Conservation (phyloP, 345 rosid genomes). For the Pelargonium nanum region DNA sequence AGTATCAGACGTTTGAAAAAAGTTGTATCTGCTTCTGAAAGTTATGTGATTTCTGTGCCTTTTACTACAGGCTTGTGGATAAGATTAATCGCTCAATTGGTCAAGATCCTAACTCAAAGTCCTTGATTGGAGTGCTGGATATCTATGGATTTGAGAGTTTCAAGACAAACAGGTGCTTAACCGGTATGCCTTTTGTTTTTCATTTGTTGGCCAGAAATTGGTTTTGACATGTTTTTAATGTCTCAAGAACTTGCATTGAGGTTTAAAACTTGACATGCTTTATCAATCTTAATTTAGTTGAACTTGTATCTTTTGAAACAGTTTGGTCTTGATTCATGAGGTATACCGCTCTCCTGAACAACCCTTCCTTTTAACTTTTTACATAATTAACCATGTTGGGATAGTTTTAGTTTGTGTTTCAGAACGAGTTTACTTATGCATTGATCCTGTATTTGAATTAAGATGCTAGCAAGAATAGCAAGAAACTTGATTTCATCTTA, state of each 20-base stretch:
- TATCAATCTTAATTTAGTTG: background rate
- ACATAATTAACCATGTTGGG: background rate
- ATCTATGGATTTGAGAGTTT: conserved; percentile 99
- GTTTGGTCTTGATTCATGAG: background rate
- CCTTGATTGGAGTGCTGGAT: conserved; percentile 91
- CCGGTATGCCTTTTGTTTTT: conserved; percentile 52
- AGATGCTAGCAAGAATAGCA: background rate
- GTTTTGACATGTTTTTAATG: conserved; percentile 19
- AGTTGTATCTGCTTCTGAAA: background rate
- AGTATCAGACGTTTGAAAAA: conserved; percentile 6
- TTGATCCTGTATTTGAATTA: background rate
- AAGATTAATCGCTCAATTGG: conserved; percentile 89
- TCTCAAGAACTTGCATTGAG: conserved; percentile 8
- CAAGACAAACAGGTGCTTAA: conserved; percentile 99
- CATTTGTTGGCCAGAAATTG: conserved; percentile 21
- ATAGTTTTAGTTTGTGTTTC: background rate
- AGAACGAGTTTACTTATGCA: background rate
- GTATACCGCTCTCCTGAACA: too few relatives aligned
- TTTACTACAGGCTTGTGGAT: conserved; percentile 72
- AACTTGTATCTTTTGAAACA: background rate
- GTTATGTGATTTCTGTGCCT: conserved; percentile 12
- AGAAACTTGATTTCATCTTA: background rate
- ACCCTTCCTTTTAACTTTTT: background rate
- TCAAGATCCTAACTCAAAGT: conserved; percentile 86
- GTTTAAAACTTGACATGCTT: background rate